phyloP scores from a whole-genome alignment of 2,329 filamentous ascomycete species.

The Fusarium metavorans region DNA sequence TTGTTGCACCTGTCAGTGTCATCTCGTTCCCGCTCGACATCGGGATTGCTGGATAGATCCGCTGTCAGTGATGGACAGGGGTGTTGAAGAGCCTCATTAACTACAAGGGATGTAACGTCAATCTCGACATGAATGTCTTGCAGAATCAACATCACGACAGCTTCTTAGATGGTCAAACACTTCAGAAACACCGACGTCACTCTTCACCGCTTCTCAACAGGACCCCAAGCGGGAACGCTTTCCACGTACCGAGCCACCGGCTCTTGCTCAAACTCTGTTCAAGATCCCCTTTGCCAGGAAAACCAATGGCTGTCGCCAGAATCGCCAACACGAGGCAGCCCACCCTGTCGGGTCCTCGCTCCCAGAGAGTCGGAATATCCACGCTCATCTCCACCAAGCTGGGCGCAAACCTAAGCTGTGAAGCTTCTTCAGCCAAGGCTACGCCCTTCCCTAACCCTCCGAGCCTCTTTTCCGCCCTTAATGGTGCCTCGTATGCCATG shows the following conservation, averaged over 20 bases:
- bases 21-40: constrained; percentile 11
- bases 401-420: constrained; percentile 27
- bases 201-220: constrained; percentile 14
- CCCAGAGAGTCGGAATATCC: constrained; percentile 21
- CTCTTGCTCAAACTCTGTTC: constrained; percentile 37
- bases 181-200: constrained; percentile 5
- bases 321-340: constrained; percentile 25
- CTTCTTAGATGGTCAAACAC: neutral
- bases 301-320: constrained; percentile 19
- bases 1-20: constrained; percentile 35
- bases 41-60: constrained; percentile 42
- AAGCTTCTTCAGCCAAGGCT: constrained; percentile 10
- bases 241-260: constrained; percentile 37
- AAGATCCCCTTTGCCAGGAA: constrained; percentile 30
- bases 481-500: constrained; percentile 5
- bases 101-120: constrained; percentile 5
- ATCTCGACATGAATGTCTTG: neutral
- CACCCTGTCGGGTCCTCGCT: constrained; percentile 25
- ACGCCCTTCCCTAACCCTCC: constrained; percentile 28
- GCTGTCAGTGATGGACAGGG: constrained; percentile 34
- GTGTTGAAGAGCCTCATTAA: constrained; percentile 34
- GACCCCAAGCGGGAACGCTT: constrained; percentile 5
- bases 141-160: neutral
- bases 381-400: constrained; percentile 19
- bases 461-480: constrained; percentile 5